Conservation (phyloP, 23 red algal genomes). For the Gracilaria gracilis region DNA sequence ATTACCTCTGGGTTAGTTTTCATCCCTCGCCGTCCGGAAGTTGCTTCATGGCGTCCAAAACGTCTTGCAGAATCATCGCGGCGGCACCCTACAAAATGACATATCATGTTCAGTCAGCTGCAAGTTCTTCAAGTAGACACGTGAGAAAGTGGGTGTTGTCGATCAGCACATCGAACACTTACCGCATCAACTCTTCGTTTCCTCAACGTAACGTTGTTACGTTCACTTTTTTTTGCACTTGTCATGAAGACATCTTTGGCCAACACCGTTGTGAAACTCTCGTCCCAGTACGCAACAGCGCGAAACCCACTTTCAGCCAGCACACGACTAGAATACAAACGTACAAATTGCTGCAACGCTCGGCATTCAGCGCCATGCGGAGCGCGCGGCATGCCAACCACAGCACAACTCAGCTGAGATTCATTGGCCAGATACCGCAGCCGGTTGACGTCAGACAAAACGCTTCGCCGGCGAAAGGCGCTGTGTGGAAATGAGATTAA, state of each 20-base stretch:
- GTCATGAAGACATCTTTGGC: conserved; percentile 43
- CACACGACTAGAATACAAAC: conserved; percentile 28
- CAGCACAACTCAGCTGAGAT: conserved; percentile 3
- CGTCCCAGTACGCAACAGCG: conserved; percentile 51
- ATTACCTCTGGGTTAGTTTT: background rate
- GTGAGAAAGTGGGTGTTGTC: background rate
- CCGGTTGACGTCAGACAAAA: background rate
- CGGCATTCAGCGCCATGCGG: conserved; percentile 6
- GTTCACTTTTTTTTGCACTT: conserved; percentile 27
- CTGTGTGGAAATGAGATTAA: conserved; percentile 64
- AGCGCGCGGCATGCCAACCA: conserved; percentile 58
- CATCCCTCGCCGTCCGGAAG: background rate
- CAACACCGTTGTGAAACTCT: conserved; percentile 50
- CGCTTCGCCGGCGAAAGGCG: conserved; percentile 34
- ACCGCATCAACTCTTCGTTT: conserved; percentile 53
- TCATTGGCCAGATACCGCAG: conserved; percentile 6
- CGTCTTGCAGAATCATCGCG: conserved; percentile 71
- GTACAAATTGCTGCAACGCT: conserved; percentile 36
- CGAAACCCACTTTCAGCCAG: conserved; percentile 51
- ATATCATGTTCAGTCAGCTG: background rate
- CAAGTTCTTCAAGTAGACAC: background rate
- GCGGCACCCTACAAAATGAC: conserved; percentile 44
- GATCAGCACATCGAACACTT: background rate
- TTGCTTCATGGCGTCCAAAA: conserved; percentile 49
- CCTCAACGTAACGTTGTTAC: conserved; percentile 15